Evolutionary conservation across 495 filamentous ascomycete species (phyloP), one percentile per base, ranked within the genome.

Genomic region (Aspergillus sclerotiicarbonarius): DNA sequence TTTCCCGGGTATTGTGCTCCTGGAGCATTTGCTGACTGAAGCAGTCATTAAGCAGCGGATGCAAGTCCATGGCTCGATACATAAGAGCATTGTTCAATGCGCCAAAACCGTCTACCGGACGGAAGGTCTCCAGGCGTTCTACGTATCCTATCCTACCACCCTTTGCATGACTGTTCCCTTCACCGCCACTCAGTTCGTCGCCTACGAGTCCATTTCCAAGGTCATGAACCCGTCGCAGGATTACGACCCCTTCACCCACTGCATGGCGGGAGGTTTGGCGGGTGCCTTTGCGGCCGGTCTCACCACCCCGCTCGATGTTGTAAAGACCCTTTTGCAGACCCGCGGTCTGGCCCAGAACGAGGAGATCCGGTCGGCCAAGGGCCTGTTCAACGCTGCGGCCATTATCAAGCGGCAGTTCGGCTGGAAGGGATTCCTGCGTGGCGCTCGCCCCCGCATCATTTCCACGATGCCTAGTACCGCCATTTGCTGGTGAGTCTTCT

Each of bases 41-140:
- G 10, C 65, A 96, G 94, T 99, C 32, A 94, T 99, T 80, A 99
- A 99, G 76, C 94, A 99, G 71, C 89, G 94, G 50, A 99, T 99
- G 94, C 94, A 99, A 70, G 88, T 99, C 54, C 91, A 96, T 62
- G 87, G 92, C 59, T 98, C 95, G n/a, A 82, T 87, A 43, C 95
- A 97, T 75, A 87, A 84, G 65, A 90, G 86, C 8, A 85, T 97
- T 69, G 64, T 76, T 39, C 87, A 96, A 68, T 99, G 94, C 79
- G 91, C 92, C 32, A 83, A 79, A 67, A 84, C 88, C 50, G 87
- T 98, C 51, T 97, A 96, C 77, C 84, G 79, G 60, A 87, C 84
- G 52, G 94, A 99, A 73, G 94, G 94, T 32, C 71, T 98, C 49
- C 81, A 83, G 19, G 94, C 94, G 41, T 99, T 99, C 79, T 99